These are phyloP conservation scores for Pseudonectria foliicola DNA, from an alignment of 2,329 filamentous ascomycete genomes.

Conservation along the genomic window DNA sequence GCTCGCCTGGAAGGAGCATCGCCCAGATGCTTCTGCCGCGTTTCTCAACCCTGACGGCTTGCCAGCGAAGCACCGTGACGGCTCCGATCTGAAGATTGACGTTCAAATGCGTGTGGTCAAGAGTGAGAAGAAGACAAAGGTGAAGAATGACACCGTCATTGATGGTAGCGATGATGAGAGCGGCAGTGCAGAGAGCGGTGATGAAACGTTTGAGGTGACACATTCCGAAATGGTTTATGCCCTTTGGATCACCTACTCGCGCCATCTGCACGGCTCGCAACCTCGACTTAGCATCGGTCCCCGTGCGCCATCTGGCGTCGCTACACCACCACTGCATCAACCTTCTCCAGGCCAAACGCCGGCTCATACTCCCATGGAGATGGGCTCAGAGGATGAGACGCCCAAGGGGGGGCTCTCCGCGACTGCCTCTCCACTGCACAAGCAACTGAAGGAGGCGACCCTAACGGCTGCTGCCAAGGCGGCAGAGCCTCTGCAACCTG, in stretches of 20 bases:
- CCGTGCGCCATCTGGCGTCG: conserved; percentile 53
- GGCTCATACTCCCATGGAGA: conserved; percentile 49
- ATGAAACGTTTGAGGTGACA: conserved; percentile 39
- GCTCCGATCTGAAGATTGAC: conserved; percentile 86
- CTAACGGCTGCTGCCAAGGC: conserved; percentile 48
- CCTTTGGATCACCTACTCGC: conserved; percentile 93
- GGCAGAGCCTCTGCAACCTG: conserved; percentile 32
- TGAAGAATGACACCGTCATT: conserved; percentile 57
- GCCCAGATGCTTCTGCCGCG: conserved; percentile 66
- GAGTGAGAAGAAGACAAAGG: conserved; percentile 63
- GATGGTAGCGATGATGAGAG: conserved; percentile 52
- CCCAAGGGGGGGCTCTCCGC: conserved; percentile 34
- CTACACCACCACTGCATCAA: conserved; percentile 71
- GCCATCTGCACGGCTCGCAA: conserved; percentile 75
- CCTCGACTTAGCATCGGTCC: conserved; percentile 53
- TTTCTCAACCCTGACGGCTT: conserved; percentile 82
- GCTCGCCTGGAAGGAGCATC: conserved; percentile 75
- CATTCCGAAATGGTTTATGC: conserved; percentile 82
- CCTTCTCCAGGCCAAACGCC: conserved; percentile 68
- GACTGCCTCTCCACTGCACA: conserved; percentile 43
- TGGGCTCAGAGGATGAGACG: conserved; percentile 45
- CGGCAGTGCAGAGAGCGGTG: conserved; percentile 30
- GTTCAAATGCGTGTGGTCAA: conserved; percentile 95
- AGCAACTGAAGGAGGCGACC: conserved; percentile 51
- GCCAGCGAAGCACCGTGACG: conserved; percentile 80